phyloP scores from a whole-genome alignment of 2,329 filamentous ascomycete genomes.

The Domatiomyces catenatus region DNA sequence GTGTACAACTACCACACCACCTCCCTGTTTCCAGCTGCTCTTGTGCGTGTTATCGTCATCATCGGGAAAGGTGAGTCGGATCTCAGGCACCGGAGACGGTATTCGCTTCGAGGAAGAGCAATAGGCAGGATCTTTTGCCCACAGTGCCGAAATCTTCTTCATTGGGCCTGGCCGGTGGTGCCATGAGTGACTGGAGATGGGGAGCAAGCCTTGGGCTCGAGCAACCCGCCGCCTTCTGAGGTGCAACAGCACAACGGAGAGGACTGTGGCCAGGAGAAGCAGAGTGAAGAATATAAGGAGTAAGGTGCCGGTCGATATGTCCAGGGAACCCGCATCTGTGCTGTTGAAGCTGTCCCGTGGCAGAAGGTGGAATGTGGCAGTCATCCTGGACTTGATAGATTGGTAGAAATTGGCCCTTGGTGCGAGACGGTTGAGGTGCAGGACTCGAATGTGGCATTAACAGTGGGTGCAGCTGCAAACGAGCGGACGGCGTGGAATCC shows the following conservation, averaged over 20 bases:
- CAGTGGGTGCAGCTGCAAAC: slow-evolving; percentile 18
- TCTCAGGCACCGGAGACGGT: slow-evolving; percentile 77
- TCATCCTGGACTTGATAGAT: not conserved
- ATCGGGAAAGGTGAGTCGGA: slow-evolving; percentile 96
- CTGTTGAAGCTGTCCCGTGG: not conserved
- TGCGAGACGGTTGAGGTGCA: not conserved
- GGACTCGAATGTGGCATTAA: not conserved
- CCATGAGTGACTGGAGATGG: slow-evolving; percentile 48
- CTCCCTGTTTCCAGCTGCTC: slow-evolving; percentile 55
- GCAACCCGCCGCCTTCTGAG: slow-evolving; percentile 53
- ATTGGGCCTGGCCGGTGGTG: slow-evolving; percentile 46
- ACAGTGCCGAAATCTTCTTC: slow-evolving; percentile 30
- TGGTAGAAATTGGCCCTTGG: not conserved
- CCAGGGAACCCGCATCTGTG: not conserved
- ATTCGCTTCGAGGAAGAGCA: slow-evolving; percentile 64
- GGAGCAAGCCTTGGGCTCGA: slow-evolving; percentile 40
- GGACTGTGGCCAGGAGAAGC: slow-evolving; percentile 53
- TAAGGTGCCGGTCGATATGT: slow-evolving; percentile 47
- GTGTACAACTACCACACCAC: slow-evolving; percentile 77
- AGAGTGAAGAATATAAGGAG: slow-evolving; percentile 67
- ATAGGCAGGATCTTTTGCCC: slow-evolving; percentile 53
- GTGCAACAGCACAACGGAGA: slow-evolving; percentile 54
- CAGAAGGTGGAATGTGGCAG: not conserved
- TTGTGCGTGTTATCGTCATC: slow-evolving; percentile 71
- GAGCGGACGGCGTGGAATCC: slow-evolving; percentile 34